Evolutionary conservation across 345 rosid species (phyloP), one percentile per base, ranked within the genome.

Genomic region (Rhizophora apiculata): DNA sequence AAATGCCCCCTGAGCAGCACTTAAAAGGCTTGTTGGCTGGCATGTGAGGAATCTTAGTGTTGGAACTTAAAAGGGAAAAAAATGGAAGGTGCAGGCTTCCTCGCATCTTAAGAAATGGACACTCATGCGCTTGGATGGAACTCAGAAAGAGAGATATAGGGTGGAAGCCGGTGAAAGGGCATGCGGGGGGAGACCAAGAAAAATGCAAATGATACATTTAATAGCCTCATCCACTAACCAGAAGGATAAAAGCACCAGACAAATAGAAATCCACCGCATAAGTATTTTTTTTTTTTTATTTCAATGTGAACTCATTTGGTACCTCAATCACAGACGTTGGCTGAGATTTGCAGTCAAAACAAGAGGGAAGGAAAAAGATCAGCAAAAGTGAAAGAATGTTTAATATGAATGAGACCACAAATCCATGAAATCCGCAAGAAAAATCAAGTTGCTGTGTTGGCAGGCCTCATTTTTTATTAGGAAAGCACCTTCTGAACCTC

Each of bases 401-500:
- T 65, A n/a, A 54, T 51, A 65, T 68, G 61, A 37, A 30, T 18
- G 60, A 56, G 52, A 56, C 19, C 65, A 66, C 71, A 72, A 65
- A 65, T 22, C 49, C 62, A 48, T 10, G 18, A 20, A 62, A 31
- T 3, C 34, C 5, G 6, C 36, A 20, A 9, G 27, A 55, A 55
- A 62, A 60, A 43, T 15, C 15, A 10, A 13, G n/a, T 65, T 21
- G 21, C 10, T 2, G 55, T 18, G 16, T 32, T 22, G n/a, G 36
- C 24, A 21, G 52, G 51, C 8, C 55, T 55, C 29, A 3, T 21
- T 62, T 34, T 34, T 46, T 65, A 65, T 5, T 64, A 72, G 36
- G 96, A 86, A 67, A 96, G 88, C 57, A 30, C 93, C 63, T 87
- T 92, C 85, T 82, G 85, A 78, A 96, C 91, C 84, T 80, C 97